Percentiles rank a stretch among this genome's conserved stretches.
Evolutionary conservation across 345 rosid genomes (phyloP).

Genomic region (Luvunga scandens): DNA sequence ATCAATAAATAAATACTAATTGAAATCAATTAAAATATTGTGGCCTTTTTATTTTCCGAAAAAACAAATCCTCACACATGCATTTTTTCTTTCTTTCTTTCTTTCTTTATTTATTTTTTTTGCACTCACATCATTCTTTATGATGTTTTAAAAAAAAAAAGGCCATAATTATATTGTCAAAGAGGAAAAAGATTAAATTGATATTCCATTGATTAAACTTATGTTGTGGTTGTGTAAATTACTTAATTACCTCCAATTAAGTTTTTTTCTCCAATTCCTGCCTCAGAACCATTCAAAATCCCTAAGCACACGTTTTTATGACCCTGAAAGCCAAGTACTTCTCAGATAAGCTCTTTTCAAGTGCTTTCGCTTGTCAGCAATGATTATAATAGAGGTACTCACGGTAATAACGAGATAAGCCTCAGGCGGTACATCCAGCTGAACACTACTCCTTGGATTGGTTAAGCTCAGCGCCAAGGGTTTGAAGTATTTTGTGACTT

Average conservation of each 20-base stretch:
- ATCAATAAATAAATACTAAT: too few relatives aligned
- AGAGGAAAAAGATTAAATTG: background rate
- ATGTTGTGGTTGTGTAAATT: background rate
- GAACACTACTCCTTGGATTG: background rate
- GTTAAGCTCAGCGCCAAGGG: slow-evolving; percentile 17
- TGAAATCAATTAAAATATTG: too few relatives aligned
- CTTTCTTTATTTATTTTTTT: too few relatives aligned
- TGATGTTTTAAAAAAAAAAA: background rate
- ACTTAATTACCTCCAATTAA: slow-evolving; percentile 24
- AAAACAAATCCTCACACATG: too few relatives aligned
- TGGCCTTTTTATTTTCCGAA: rapidly evolving
- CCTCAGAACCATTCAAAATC: slow-evolving; percentile 17
- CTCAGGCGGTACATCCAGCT: slow-evolving; percentile 19
- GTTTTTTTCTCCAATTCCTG: slow-evolving; percentile 13
- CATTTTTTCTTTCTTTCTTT: too few relatives aligned
- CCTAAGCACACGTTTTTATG: slow-evolving; percentile 30
- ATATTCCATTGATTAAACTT: background rate
- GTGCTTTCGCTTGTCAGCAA: background rate
- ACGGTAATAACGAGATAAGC: slow-evolving; percentile 27
- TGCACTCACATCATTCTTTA: too few relatives aligned
- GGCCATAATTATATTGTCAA: background rate
- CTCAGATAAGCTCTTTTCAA: background rate
- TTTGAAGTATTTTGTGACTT: slow-evolving; percentile 21
- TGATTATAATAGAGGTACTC: background rate
- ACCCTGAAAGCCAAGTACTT: slow-evolving; percentile 9